A percentile compares a stretch with the other conserved stretches of the same genome.
Evolutionary conservation across 23 red algal genomes (phyloP).

Genomic region (Cyanidioschyzon merolae): DNA sequence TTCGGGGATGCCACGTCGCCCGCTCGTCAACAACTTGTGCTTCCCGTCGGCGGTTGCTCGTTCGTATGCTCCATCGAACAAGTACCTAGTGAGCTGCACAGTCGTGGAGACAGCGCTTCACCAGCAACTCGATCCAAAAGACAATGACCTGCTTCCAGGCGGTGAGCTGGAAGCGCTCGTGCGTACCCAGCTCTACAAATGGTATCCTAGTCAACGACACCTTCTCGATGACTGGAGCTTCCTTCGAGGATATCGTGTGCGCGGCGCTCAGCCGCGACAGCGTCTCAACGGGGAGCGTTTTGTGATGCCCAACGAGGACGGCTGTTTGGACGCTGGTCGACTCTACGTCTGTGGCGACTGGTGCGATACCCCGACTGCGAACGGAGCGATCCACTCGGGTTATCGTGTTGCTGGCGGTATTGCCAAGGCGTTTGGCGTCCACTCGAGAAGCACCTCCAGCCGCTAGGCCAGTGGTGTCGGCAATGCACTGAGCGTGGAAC

Average conservation of each 20-base stretch:
- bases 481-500: too few species aligned
- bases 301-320: not conserved
- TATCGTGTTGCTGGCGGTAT: not conserved
- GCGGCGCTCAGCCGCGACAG: conserved; percentile 16
- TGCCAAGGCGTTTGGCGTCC: not conserved
- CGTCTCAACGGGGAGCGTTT: not conserved
- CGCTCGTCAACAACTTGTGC: conserved; percentile 59
- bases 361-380: conserved; percentile 19
- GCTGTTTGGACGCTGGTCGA: not conserved
- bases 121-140: not conserved
- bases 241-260: conserved; percentile 26
- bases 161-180: conserved; percentile 26
- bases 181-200: conserved; percentile 35
- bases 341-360: conserved; percentile 37
- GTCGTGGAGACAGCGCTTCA: conserved; percentile 23
- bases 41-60: conserved; percentile 46
- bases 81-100: conserved; percentile 56
- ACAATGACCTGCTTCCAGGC: conserved; percentile 18
- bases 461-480: too few species aligned
- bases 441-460: not conserved
- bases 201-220: conserved; percentile 37
- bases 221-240: conserved; percentile 58
- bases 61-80: conserved; percentile 51
- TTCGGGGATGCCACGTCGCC: not conserved
- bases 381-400: conserved; percentile 15